phyloP scores from a whole-genome alignment of 257 asterid genomes.

The Solanum bulbocastanum region DNA sequence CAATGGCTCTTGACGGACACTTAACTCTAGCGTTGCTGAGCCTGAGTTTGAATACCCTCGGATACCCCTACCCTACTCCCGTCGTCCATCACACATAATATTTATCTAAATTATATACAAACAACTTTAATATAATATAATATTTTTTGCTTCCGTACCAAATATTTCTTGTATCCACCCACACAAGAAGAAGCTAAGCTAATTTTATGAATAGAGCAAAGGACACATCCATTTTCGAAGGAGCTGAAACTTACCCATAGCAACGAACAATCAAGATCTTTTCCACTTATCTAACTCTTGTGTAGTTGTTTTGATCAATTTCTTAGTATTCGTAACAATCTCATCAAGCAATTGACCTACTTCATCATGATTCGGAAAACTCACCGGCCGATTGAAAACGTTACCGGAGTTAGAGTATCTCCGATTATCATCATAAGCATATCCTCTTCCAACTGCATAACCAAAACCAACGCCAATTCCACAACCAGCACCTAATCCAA shows the following conservation, averaged over 20 bases:
- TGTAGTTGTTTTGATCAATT: constrained; percentile 24
- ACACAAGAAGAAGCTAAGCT: background rate
- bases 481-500: constrained; percentile 86
- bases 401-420: constrained; percentile 49
- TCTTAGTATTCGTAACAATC: background rate
- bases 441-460: constrained; percentile 71
- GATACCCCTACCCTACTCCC: background rate
- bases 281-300: constrained; percentile 39
- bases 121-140: background rate
- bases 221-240: background rate
- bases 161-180: background rate
- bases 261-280: background rate
- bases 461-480: constrained; percentile 88
- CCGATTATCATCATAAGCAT: constrained; percentile 55
- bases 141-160: background rate
- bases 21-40: background rate
- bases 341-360: constrained; percentile 9
- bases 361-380: constrained; percentile 27
- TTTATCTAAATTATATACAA: background rate
- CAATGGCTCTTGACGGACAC: background rate
- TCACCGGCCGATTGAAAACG: constrained; percentile 15
- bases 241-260: background rate
- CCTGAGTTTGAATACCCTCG: background rate
- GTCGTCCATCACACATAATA: background rate
- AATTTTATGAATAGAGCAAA: background rate